phyloP scores from a whole-genome alignment of 257 asterid genomes.

The Nicotiana obtusifolia region DNA sequence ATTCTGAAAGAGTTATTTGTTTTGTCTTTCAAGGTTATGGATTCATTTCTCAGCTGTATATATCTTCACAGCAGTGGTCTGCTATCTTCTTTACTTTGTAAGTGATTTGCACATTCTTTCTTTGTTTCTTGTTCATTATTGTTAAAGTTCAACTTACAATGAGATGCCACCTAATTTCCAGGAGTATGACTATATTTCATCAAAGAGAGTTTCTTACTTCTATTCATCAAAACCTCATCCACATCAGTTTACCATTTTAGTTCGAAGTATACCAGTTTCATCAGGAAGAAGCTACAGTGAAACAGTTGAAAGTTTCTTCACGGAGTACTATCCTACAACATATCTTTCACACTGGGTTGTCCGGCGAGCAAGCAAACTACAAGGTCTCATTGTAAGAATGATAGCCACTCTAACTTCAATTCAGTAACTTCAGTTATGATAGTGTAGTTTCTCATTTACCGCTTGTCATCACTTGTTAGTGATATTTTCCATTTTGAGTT shows the following conservation, averaged over 20 bases:
- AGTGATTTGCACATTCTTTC: conserved; percentile 33
- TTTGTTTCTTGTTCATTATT: conserved; percentile 4
- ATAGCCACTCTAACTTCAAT: conserved; percentile 12
- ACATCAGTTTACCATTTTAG: conserved; percentile 70
- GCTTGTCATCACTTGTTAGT: background rate
- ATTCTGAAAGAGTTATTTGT: background rate
- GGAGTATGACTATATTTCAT: conserved; percentile 80
- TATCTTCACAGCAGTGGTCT: conserved; percentile 81
- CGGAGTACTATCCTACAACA: conserved; percentile 67
- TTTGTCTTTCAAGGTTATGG: conserved; percentile 80
- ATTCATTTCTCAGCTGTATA: conserved; percentile 87
- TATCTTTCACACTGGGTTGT: conserved; percentile 87
- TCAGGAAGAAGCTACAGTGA: conserved; percentile 65
- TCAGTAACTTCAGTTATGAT: conserved; percentile 5
- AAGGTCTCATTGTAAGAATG: conserved; percentile 68
- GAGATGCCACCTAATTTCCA: conserved; percentile 34
- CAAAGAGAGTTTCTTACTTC: conserved; percentile 63
- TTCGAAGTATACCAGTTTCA: conserved; percentile 76
- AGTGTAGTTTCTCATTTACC: conserved; percentile 2
- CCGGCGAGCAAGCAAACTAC: conserved; percentile 70
- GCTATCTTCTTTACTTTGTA: conserved; percentile 91
- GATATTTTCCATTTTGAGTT: background rate
- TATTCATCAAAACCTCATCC: conserved; percentile 76
- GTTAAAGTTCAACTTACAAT: conserved; percentile 6
- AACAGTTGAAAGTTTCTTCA: conserved; percentile 70